These are phyloP conservation scores for Aspergillus incahuasiensis DNA, from an alignment of 495 filamentous ascomycete species.

Conservation along the genomic window DNA sequence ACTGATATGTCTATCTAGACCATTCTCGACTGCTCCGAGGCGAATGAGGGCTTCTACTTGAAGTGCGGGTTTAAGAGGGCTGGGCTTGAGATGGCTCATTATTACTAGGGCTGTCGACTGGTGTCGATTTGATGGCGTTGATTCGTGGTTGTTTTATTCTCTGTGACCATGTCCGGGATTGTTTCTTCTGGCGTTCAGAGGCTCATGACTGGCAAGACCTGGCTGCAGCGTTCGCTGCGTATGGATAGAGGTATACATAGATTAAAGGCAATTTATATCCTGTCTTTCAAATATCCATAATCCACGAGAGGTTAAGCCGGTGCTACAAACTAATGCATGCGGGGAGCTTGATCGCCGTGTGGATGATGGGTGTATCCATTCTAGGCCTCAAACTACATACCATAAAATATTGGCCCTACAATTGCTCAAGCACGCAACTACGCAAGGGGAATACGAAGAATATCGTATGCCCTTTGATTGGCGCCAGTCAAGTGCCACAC, in stretches of 20 bases:
- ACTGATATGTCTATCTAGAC: slow-evolving; percentile 34
- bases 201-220: not conserved
- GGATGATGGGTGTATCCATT: no score
- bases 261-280: not conserved
- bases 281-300: not conserved
- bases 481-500: no score
- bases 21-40: slow-evolving; percentile 71
- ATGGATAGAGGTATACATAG: slow-evolving; percentile 5
- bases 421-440: no score
- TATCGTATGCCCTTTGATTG: no score
- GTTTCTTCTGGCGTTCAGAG: slow-evolving; percentile 9
- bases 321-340: no score
- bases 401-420: no score
- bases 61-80: slow-evolving; percentile 96
- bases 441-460: no score
- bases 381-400: no score
- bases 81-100: slow-evolving; percentile 95
- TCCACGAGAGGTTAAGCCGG: no score
- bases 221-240: not conserved
- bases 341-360: no score
- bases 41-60: slow-evolving; percentile 96
- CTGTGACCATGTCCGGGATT: not conserved
- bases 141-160: not conserved
- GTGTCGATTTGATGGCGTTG: not conserved
- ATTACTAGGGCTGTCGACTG: slow-evolving; percentile 54